Evolutionary conservation across 2,329 filamentous ascomycete genomes (phyloP).

Genomic region (Arthroderma uncinatum): DNA sequence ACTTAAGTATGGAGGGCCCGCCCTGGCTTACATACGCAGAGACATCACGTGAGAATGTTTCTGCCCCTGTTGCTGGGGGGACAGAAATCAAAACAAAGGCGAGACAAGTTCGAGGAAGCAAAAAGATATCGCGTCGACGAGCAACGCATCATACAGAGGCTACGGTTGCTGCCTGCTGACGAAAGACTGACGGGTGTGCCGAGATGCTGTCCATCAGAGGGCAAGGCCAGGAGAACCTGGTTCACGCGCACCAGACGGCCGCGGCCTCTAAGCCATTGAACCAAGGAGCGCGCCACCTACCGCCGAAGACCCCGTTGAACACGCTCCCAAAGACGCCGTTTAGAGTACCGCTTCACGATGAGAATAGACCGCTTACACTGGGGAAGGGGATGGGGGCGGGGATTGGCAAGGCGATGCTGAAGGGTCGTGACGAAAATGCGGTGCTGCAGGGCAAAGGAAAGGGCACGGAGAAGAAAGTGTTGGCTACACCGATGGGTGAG

Average conservation of each 20-base stretch:
- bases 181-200: background rate
- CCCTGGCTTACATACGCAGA: background rate
- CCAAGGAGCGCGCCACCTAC: conserved; percentile 49
- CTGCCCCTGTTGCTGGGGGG: background rate
- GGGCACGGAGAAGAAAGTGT: conserved; percentile 47
- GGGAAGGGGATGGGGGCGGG: conserved; percentile 47
- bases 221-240: conserved; percentile 76
- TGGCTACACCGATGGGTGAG: conserved; percentile 69
- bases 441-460: conserved; percentile 40
- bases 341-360: conserved; percentile 66
- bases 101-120: background rate
- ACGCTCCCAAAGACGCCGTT: conserved; percentile 74
- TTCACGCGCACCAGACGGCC: conserved; percentile 60
- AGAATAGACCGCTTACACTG: conserved; percentile 57
- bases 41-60: background rate
- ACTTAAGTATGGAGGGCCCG: background rate
- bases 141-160: too few relatives aligned
- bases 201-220: conserved; percentile 57
- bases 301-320: conserved; percentile 67
- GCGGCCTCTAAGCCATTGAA: conserved; percentile 61
- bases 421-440: conserved; percentile 41
- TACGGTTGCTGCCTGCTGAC: background rate
- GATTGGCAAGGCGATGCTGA: conserved; percentile 41
- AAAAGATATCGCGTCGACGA: too few relatives aligned
- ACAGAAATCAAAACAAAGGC: background rate